Conservation (phyloP, 2,329 filamentous ascomycete genomes). For the Ustulina deusta region DNA sequence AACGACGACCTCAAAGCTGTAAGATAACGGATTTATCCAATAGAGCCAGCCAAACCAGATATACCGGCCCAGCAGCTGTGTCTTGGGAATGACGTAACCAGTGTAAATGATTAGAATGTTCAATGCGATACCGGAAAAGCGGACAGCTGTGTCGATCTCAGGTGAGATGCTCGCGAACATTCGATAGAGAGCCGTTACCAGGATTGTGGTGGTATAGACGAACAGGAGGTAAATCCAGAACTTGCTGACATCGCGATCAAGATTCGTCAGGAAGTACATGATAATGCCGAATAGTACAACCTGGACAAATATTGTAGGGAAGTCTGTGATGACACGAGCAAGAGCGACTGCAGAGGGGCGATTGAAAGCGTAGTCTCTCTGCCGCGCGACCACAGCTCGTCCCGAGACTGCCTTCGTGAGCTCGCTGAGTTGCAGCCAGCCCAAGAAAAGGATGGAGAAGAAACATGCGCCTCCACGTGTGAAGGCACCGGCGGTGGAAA, state of each 20-base stretch:
- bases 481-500: conserved; percentile 73
- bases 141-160: conserved; percentile 70
- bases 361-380: conserved; percentile 64
- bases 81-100: conserved; percentile 71
- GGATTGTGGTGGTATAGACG: conserved; percentile 54
- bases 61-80: conserved; percentile 66
- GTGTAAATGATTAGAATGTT: conserved; percentile 75
- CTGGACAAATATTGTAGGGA: conserved; percentile 72
- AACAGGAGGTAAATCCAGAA: conserved; percentile 76
- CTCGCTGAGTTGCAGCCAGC: conserved; percentile 79
- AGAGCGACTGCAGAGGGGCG: conserved; percentile 68
- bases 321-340: conserved; percentile 69
- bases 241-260: conserved; percentile 73
- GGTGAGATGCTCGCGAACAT: conserved; percentile 51
- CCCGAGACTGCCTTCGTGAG: conserved; percentile 81
- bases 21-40: conserved; percentile 74
- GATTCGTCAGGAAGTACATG: conserved; percentile 82
- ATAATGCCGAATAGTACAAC: conserved; percentile 76
- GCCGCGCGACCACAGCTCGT: conserved; percentile 67
- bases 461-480: conserved; percentile 62
- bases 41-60: conserved; percentile 79
- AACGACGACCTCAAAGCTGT: conserved; percentile 72
- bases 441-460: conserved; percentile 66
- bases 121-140: conserved; percentile 66
- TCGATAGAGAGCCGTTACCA: conserved; percentile 50